phyloP scores from a whole-genome alignment of 768 basidiomycete genomes.

The Boletus vinaceobasis region DNA sequence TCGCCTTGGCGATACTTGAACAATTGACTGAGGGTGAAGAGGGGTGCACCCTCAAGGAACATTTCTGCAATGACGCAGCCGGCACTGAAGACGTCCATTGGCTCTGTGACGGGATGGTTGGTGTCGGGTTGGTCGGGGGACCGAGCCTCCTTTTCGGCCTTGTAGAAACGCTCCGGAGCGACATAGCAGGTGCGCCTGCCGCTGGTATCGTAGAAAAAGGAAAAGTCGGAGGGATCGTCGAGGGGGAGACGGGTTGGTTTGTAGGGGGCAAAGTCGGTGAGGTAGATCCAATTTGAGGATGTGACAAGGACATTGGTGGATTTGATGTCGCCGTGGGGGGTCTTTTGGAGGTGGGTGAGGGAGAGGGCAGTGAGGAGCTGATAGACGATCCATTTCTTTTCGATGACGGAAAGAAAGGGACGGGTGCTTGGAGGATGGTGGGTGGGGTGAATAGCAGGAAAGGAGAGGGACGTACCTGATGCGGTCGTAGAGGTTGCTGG shows the following conservation, averaged over 20 bases:
- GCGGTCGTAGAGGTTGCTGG: constrained; percentile 92
- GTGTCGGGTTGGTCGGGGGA: constrained; percentile 49
- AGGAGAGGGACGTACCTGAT: constrained; percentile 68
- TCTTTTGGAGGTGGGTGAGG: constrained; percentile 77
- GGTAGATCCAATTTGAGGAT: constrained; percentile 92
- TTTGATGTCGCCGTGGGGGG: constrained; percentile 98
- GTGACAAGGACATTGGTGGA: constrained; percentile 96
- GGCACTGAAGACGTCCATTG: constrained; percentile 95
- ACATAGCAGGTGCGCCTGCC: constrained; percentile 92
- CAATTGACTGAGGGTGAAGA: constrained; percentile 92
- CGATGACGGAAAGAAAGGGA: constrained; percentile 85
- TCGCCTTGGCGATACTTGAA: constrained; percentile 93
- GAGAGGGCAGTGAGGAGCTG: constrained; percentile 85
- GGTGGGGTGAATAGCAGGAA: neutral
- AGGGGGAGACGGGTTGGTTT: constrained; percentile 95
- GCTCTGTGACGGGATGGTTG: constrained; percentile 84
- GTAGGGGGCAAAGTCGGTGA: constrained; percentile 93
- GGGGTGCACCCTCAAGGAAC: constrained; percentile 88
- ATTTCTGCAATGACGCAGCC: constrained; percentile 96
- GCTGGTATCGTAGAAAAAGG: constrained; percentile 96
- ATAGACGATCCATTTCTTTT: constrained; percentile 98
- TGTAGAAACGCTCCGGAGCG: constrained; percentile 94
- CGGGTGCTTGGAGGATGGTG: constrained; percentile 64
- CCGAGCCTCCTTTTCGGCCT: constrained; percentile 64
- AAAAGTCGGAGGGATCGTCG: constrained; percentile 96